Conservation (phyloP, 2,329 filamentous ascomycete species). For the Epichloe glyceriae region DNA sequence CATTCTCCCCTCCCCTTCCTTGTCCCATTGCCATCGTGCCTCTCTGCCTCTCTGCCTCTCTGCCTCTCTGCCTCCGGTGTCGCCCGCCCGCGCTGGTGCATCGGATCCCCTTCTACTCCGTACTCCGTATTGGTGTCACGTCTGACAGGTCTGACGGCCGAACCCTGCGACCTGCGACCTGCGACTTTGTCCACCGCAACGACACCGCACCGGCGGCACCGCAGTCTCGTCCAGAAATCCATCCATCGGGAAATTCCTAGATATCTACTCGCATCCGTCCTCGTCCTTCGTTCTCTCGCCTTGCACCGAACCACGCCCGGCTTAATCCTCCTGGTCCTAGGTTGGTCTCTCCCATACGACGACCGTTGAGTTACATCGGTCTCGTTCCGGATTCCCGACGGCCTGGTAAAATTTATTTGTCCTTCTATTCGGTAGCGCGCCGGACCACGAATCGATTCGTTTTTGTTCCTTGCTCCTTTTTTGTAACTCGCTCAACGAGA, state of each 20-base stretch:
- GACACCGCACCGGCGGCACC: neutral
- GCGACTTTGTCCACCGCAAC: neutral
- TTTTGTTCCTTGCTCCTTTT: neutral
- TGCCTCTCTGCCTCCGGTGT: neutral
- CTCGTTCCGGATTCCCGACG: neutral
- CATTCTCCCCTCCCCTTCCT: neutral
- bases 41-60: neutral
- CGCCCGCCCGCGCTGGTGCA: neutral
- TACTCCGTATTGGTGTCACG: neutral
- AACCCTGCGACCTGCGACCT: neutral
- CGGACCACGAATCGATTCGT: neutral
- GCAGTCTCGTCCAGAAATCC: neutral
- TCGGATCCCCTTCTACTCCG: neutral
- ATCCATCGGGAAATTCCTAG: neutral
- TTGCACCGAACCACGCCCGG: neutral
- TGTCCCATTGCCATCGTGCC: neutral
- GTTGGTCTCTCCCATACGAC: neutral
- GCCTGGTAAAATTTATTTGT: neutral
- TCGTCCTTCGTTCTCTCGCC: neutral
- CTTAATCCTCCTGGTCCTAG: neutral
- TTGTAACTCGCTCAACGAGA: neutral
- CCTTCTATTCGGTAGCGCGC: neutral
- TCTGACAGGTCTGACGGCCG: neutral
- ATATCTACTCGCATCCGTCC: neutral
- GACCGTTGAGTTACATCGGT: neutral